Evolutionary conservation across 768 basidiomycete genomes (phyloP), one percentile per base, ranked within the genome.

Genomic region (Wakefieldia striispora): DNA sequence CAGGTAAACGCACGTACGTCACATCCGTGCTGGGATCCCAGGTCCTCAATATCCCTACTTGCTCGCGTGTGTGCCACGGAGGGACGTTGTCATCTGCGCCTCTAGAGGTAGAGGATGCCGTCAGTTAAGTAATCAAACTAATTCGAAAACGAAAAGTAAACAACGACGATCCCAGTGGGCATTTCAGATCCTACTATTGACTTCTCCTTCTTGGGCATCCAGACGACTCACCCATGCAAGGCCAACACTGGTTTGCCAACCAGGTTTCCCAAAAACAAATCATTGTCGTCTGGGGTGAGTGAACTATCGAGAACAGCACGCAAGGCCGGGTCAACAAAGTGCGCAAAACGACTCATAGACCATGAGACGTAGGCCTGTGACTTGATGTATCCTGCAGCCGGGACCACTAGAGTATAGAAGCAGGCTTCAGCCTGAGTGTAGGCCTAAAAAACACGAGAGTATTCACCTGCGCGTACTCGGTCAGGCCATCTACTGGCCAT

Each of bases 71-170:
- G 56, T 95, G 92, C 82, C 91, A 90, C 0, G 83, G 79, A 2
- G 93, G 91, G 4, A 97, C 94, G 53, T 97, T 95, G 34, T 84
- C 81, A 61, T 97, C 94, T 33, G 73, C 73, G 3, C 86, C 88
- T 17, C 88, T 89, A 56, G 31, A 43, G n/a, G 9, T 10, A 21
- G 42, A 8, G 6, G 17, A 26, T 16, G 47, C 23, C n/a, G 29
- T 41, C 29, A 47, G 33, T 19, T 37, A 21, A 33, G 8, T 16
- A 33, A 27, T 10, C 26, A 34, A 24, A n/a, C 27, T 11, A 11
- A 14, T 13, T 16, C 17, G 19, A 16, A 37, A 26, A 37, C 36
- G 20, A 0, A 29, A 40, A 21, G 33, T 11, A 11, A 42, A 33
- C 8, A 26, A 20, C 33, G 4, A n/a, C 12, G 33, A 36, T 10